Evolutionary conservation across 1,284 basidiomycete species (phyloP).

Genomic region (Puccinia coronata): DNA sequence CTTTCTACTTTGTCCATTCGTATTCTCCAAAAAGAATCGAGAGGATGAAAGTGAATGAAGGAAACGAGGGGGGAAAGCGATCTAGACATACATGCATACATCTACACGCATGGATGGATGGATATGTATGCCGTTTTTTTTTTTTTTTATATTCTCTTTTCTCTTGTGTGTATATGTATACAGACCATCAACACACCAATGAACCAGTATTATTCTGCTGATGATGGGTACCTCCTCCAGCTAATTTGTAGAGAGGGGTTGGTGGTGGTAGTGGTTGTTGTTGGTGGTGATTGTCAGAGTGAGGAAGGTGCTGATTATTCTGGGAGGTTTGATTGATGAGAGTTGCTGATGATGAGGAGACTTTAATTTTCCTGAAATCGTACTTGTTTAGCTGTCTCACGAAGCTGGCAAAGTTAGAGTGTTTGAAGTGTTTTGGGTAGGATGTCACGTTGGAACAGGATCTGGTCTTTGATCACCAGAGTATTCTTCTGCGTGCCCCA

Average conservation of each 20-base stretch:
- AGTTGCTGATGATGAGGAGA: too few relatives aligned
- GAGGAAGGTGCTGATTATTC: not conserved
- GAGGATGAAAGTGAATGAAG: not conserved
- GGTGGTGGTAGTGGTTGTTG: not conserved
- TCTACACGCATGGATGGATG: not conserved
- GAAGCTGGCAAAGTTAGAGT: slow-evolving; percentile 82
- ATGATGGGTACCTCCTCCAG: too few relatives aligned
- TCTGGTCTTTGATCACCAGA: slow-evolving; percentile 97
- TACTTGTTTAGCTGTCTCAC: slow-evolving; percentile 92
- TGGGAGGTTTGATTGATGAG: not conserved
- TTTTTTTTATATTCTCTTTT: too few relatives aligned
- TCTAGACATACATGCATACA: not conserved
- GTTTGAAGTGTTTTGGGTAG: slow-evolving; percentile 93
- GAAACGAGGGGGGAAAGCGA: not conserved
- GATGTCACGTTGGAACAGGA: slow-evolving; percentile 91
- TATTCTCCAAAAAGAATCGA: not conserved
- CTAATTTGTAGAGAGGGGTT: too few relatives aligned
- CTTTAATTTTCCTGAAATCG: slow-evolving; percentile 84
- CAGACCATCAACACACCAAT: slow-evolving; percentile 16
- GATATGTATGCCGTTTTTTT: not conserved
- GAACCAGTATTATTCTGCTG: not conserved
- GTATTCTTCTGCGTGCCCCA: slow-evolving; percentile 85
- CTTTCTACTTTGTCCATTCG: not conserved
- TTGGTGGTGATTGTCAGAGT: not conserved
- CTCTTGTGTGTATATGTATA: not conserved